Evolutionary conservation across 805 yeast genomes (phyloP), one percentile per base, ranked within the genome.

Genomic region (Candida loeiensis): DNA sequence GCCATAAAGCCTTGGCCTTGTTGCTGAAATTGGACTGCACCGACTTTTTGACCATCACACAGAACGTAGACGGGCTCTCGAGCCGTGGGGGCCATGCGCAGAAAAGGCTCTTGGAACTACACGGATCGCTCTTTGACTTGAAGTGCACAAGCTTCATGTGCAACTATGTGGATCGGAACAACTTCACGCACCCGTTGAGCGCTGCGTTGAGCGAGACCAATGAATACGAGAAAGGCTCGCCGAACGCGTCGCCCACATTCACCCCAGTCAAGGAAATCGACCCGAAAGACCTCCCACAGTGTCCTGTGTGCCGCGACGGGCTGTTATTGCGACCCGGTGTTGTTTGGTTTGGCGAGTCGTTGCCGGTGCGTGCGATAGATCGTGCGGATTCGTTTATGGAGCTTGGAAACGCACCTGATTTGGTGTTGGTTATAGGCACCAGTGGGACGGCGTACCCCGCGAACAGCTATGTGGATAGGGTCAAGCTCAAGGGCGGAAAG

Each of bases 261-360:
- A 50, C 61, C 2, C 79, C 82, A 2, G 69, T 73, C 2, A 66
- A 73, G n/a, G 55, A 63, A 12, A 60, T 87, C 1, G 62, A 69
- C 3, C 74, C 63, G 34, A 54, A 59, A 1, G 78, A 77, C 2
- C 67, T 87, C 8, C 96, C 96, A 1, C 73, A 60, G 28, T 89
- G 97, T 56, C 95, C 96, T 0, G 63, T 63, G 8, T 89, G 97
- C 55, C 55, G 66, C n/a, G 71, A 69, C 4, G 82, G 81, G 0
- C 48, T 59, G 25, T 55, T 84, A 9, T 61, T 89, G 43, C 68
- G 96, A 16, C 97, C 97, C 0, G 95, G 93, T 0, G 95, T 89
- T 3, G 90, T 88, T 4, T 89, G 96, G 96, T 87, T 84, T 61
- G 96, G 96, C n/a, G 97, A 89, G 59, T 73, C 88, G 12, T 63